Evolutionary conservation across 345 rosid species (phyloP).

Genomic region (Cardamine chenopodiifolia): DNA sequence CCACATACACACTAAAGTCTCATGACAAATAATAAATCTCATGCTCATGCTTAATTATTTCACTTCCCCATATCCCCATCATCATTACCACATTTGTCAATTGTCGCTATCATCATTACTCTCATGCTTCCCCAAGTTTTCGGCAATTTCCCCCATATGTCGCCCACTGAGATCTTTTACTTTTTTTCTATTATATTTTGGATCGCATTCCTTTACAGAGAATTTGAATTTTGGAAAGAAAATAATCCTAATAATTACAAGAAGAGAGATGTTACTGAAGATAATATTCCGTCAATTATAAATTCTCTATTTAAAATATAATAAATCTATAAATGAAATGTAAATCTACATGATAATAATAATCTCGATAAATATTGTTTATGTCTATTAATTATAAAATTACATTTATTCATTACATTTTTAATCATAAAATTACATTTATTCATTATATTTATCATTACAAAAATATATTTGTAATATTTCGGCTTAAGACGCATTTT

Average conservation of each 20-base stretch:
- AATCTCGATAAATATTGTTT: too few relatives aligned
- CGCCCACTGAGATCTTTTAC: not conserved
- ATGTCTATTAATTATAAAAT: too few relatives aligned
- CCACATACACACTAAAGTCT: conserved; percentile 41
- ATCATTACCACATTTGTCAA: conserved; percentile 34
- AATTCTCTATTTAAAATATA: too few relatives aligned
- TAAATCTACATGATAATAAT: too few relatives aligned
- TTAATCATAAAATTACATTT: too few relatives aligned
- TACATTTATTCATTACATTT: too few relatives aligned
- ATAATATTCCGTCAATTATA: too few relatives aligned
- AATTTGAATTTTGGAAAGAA: not conserved
- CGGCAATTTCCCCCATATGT: not conserved
- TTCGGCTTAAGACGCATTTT: too few relatives aligned
- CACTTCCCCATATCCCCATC: conserved; percentile 55
- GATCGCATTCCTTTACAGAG: not conserved
- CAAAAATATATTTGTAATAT: too few relatives aligned
- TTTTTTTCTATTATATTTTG: not conserved
- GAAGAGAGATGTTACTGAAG: not conserved
- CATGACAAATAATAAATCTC: conserved; percentile 54
- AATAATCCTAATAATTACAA: not conserved
- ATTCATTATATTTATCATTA: too few relatives aligned
- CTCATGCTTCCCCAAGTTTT: not conserved
- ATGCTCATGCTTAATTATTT: conserved; percentile 65
- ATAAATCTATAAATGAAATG: too few relatives aligned
- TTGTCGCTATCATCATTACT: not conserved